Base-by-base conservation (phyloP, 2,329 filamentous ascomycete genomes). In the Sporothrix inflata region DNA sequence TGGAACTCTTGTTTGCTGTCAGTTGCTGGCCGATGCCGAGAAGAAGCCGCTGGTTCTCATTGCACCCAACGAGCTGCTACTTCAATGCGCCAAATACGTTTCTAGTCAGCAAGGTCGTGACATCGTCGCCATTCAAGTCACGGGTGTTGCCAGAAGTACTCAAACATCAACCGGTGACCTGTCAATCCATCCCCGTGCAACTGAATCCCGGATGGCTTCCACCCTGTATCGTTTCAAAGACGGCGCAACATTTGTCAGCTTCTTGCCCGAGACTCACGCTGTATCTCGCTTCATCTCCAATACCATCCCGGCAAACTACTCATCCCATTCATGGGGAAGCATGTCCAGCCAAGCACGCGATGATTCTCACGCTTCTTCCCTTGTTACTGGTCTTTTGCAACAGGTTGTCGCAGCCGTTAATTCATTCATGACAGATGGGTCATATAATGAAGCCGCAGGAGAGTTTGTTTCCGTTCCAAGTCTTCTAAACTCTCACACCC, bases 221-320 rank as follows among this genome's bases (percentile, higher is more conserved):
- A 38, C 27, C 0, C 49, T 74, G 4, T 71, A 42, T 27, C 27
- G 24, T 0, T 63, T 65, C 16, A 27, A 24, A 8, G 47, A 9
- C 0, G 72, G 68, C 79, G 67, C 78, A 77, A 0, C 49, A 4
- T 70, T 84, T 6, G 76, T 82, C 70, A 78, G 82, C 72, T 80
- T 84, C 55, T 74, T 80, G 1, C 76, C 79, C 0, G 71, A 77
- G 3, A 68, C 71, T 3, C 74, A 76, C 65, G 71, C 77, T 1
- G 66, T 84, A 0, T 79, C 80, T 0, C 61, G 74, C 3, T 65
- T 74, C 1, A 74, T 83, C 11, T 38, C 70, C 0, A 72, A 74
- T 0, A 72, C 76, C 3, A 60, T 81, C 1, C 78, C 80, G 3
- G 5, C 16, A 16, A 34, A 16, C 7, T 72, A 51, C 47, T 27